Evolutionary conservation across 2,329 filamentous ascomycete genomes (phyloP), one percentile per base, ranked within the genome.

Genomic region (Fusarium neocosmosporiellum): DNA sequence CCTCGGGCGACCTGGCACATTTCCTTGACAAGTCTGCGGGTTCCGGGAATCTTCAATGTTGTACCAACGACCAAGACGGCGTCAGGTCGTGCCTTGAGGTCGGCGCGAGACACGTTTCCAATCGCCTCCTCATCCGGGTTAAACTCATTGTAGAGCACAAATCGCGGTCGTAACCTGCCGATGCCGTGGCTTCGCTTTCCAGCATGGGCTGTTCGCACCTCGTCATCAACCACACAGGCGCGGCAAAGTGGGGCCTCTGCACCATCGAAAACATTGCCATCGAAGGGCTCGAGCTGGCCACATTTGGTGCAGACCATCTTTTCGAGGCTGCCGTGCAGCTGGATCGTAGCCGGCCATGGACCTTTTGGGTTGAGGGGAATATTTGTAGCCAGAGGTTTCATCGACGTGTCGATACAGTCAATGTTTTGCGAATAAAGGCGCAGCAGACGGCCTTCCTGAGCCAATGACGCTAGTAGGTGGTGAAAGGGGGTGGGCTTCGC

Each of bases 291-390:
- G 10, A 98, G 87, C 67, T 93, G 87, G 74, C 91, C 89, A 81
- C 96, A 99, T 81, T 98, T 98, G 50, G 94, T 94, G 83, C 96
- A 99, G 18, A 97, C 93, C 96, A 98, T 98, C 81, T 98, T 96
- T 77, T 95, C 92, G 37, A 99, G 88, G 20, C 96, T 95, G 39
- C 96, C 96, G 77, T 99, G 96, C 10, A 99, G 88, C 81, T 98
- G 96, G 69, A 99, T 90, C 1, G 96, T 97, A 73, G 91, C 91
- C 4, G 96, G 96, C 96, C 96, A 99, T 18, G 95, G 95, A 1
- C 91, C 95, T 80, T 96, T 97, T 73, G 89, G 74, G 69, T 92
- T 92, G 14, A 99, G 86, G 1, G 96, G 96, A 2, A 98, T 91
- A 59, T 89, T 88, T 0, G 96, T 98, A 29, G 89, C 88, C 10